Evolutionary conservation across 495 filamentous ascomycete genomes (phyloP).

Genomic region (Hapsidospora chrysogenum): DNA sequence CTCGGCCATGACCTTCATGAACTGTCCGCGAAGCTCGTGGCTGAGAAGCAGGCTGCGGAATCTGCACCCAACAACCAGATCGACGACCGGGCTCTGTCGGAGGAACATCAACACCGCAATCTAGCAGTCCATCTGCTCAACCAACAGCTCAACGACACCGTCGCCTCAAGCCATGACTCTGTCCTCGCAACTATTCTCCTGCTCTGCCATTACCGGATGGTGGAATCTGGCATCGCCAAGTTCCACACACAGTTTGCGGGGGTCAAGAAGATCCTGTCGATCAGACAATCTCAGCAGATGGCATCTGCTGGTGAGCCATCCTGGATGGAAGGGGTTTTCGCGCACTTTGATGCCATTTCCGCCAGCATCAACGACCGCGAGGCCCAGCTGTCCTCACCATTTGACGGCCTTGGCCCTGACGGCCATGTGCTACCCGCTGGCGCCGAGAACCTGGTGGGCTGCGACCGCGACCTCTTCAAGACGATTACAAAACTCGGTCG

Average conservation of each 20-base stretch:
- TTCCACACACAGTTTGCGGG: constrained; percentile 91
- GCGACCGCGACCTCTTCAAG: constrained; percentile 68
- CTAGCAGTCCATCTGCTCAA: constrained; percentile 73
- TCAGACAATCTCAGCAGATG: constrained; percentile 49
- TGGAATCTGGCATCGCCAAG: constrained; percentile 78
- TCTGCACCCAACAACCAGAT: constrained; percentile 15
- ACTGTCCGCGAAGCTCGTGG: constrained; percentile 14
- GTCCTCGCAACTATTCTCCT: constrained; percentile 78
- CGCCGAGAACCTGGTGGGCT: constrained; percentile 69
- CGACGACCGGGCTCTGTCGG: constrained; percentile 38
- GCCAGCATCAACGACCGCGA: constrained; percentile 86
- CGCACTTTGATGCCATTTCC: constrained; percentile 90
- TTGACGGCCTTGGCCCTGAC: constrained; percentile 47
- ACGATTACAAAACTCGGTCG: constrained; percentile 63
- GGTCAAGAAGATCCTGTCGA: constrained; percentile 76
- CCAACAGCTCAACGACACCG: constrained; percentile 58
- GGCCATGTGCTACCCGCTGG: constrained; percentile 33
- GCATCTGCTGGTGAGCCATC: constrained; percentile 32
- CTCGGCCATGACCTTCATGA: constrained; percentile 30
- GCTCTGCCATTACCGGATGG: constrained; percentile 83
- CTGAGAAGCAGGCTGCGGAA: constrained; percentile 17
- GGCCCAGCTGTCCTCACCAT: constrained; percentile 57
- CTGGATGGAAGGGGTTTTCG: constrained; percentile 95
- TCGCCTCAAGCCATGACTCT: constrained; percentile 63
- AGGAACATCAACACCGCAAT: constrained; percentile 69